phyloP scores from a whole-genome alignment of 306 rosid species.

The Sechiopsis laciniata region DNA sequence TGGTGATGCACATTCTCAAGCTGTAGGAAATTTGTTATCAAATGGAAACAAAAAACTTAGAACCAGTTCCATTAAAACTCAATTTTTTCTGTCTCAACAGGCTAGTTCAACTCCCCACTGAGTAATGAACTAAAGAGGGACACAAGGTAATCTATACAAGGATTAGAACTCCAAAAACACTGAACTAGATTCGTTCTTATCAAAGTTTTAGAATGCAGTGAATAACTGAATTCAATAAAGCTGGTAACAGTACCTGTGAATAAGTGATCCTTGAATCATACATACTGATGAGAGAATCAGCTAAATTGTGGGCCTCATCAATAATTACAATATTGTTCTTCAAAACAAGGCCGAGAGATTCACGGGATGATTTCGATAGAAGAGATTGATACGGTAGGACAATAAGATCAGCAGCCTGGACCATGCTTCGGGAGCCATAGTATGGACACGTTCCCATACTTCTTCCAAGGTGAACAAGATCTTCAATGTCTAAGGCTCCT shows the following conservation, averaged over 20 bases:
- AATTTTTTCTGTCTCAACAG: neutral
- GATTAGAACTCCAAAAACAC: slow-evolving; percentile 22
- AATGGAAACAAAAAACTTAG: slow-evolving; percentile 21
- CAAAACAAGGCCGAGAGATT: slow-evolving; percentile 82
- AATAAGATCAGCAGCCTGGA: slow-evolving; percentile 71
- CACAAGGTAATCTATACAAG: neutral
- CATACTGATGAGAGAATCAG: slow-evolving; percentile 89
- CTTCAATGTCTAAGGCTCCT: slow-evolving; percentile 89
- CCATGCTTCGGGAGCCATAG: slow-evolving; percentile 88
- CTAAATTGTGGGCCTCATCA: slow-evolving; percentile 94
- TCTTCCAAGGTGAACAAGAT: slow-evolving; percentile 81
- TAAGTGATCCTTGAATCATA: slow-evolving; percentile 65
- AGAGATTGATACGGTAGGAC: slow-evolving; percentile 95
- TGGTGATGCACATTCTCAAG: slow-evolving; percentile 68
- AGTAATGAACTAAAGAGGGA: neutral
- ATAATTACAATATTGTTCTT: slow-evolving; percentile 66
- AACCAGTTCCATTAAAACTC: neutral
- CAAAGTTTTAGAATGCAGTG: neutral
- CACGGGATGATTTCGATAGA: slow-evolving; percentile 86
- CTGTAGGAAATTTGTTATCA: slow-evolving; percentile 39
- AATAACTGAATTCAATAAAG: neutral
- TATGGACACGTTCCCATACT: slow-evolving; percentile 78
- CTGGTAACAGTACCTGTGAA: slow-evolving; percentile 50
- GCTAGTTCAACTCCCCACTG: neutral
- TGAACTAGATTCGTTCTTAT: neutral